phyloP scores from a whole-genome alignment of 495 filamentous ascomycete genomes.

The Bacidia rubella region DNA sequence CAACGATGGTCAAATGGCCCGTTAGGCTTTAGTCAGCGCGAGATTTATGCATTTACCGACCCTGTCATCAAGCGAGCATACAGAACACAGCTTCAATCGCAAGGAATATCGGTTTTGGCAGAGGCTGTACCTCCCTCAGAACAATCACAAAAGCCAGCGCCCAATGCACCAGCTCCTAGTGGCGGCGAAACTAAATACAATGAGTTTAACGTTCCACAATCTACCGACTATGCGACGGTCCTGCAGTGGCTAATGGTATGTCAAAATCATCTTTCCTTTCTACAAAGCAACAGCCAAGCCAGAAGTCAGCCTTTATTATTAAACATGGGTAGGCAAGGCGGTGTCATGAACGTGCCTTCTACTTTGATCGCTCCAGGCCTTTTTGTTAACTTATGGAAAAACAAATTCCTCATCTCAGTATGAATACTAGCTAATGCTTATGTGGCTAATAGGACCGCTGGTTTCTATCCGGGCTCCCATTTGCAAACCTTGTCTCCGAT shows the following conservation, averaged over 20 bases:
- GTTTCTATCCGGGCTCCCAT: not conserved
- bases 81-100: not conserved
- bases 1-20: not conserved
- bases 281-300: not conserved
- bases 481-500: not conserved
- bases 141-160: not conserved
- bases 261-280: not conserved
- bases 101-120: not conserved
- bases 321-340: too few species aligned
- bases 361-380: too few species aligned
- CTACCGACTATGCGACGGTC: not conserved
- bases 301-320: not conserved
- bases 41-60: not conserved
- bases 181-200: not conserved
- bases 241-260: not conserved
- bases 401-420: too few species aligned
- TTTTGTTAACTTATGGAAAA: too few species aligned
- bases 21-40: not conserved
- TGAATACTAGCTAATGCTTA: not conserved
- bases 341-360: too few species aligned
- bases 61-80: not conserved
- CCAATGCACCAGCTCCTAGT: not conserved
- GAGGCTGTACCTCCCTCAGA: not conserved
- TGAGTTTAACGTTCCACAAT: not conserved
- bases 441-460: not conserved